Evolutionary conservation across 1,284 basidiomycete species (phyloP), one percentile per base, ranked within the genome.

Genomic region (Malassezia furfur): DNA sequence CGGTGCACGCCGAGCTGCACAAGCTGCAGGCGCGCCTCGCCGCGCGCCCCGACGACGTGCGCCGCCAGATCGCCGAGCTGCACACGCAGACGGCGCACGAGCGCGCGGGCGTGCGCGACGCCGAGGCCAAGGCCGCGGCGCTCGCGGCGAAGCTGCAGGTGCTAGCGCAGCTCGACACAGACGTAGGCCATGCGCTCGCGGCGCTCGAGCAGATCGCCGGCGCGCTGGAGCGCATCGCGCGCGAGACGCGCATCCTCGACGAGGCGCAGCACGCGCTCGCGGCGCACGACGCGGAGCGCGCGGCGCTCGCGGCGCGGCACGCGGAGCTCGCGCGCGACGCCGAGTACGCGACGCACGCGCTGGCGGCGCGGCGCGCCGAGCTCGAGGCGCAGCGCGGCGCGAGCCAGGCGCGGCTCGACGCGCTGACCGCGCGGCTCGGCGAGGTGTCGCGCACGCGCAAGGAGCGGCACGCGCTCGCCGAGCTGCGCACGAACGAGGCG

Each of bases 91-190:
- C 87, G 48, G 79, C 80, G 54, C 85, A 85, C 72, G 80, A 85
- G 64, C 80, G 81, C 34, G 77, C 79, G 0, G 80, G 84, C 67
- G 81, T 86, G 55, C 83, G 83, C 67, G 86, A 89, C 50, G 88
- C 89, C 71, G 76, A 86, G 40, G 77, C 82, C 50, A 85, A 86
- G 36, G 77, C 91, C 61, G 52, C 59, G 22, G 64, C 64, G 48
- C 62, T 66, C 48, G 52, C 61, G 30, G 61, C 60, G 17, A 66
- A 62, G 35, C 52, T 65, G 31, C 64, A 67, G 25, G 62, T 57
- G 22, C 49, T 67, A 6, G 58, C 37, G 50, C 62, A 62, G 50
- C 50, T 59, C 14, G 56, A 59, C 14, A 9, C 14, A 0, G 66
- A 66, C 43, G 48, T 68, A 2, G 60, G 59, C 3, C 36, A 58